Percentiles rank a stretch among this genome's conserved stretches.
phyloP scores from a whole-genome alignment of 1,139 yeast genomes.

The Kodamaea suecica region DNA sequence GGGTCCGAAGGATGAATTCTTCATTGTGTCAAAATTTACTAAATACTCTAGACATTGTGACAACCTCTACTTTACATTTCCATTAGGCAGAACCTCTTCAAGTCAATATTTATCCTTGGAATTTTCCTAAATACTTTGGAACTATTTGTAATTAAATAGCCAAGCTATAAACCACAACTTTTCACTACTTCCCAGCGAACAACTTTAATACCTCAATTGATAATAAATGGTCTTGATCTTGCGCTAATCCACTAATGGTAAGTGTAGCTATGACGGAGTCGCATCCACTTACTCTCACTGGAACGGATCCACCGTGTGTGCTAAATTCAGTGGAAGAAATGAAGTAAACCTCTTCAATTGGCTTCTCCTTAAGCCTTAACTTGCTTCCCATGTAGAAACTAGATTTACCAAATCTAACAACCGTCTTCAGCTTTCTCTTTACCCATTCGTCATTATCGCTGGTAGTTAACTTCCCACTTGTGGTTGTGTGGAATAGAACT shows the following conservation, averaged over 20 bases:
- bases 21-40: too few species aligned
- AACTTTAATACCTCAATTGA: slow-evolving; percentile 22
- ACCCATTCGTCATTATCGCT: slow-evolving; percentile 62
- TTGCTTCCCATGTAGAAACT: slow-evolving; percentile 55
- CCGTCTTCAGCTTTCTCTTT: slow-evolving; percentile 51
- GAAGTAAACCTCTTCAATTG: slow-evolving; percentile 40
- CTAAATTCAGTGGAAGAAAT: slow-evolving; percentile 49
- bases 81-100: too few species aligned
- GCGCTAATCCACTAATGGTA: slow-evolving; percentile 59
- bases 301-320: slow-evolving; percentile 62
- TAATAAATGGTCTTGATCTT: slow-evolving; percentile 45
- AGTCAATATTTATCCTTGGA: too few species aligned
- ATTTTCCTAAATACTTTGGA: too few species aligned
- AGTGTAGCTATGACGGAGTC: slow-evolving; percentile 53
- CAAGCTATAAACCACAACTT: too few species aligned
- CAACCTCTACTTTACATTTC: too few species aligned
- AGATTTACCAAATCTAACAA: slow-evolving; percentile 50
- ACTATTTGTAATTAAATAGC: too few species aligned
- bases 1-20: too few species aligned
- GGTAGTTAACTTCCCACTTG: slow-evolving; percentile 36
- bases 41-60: too few species aligned
- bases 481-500: slow-evolving; percentile 48
- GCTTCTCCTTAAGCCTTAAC: slow-evolving; percentile 26
- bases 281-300: slow-evolving; percentile 42
- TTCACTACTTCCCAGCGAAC: slow-evolving; percentile 3